phyloP scores from a whole-genome alignment of 2,329 filamentous ascomycete species.

The Cladosporium sp. region DNA sequence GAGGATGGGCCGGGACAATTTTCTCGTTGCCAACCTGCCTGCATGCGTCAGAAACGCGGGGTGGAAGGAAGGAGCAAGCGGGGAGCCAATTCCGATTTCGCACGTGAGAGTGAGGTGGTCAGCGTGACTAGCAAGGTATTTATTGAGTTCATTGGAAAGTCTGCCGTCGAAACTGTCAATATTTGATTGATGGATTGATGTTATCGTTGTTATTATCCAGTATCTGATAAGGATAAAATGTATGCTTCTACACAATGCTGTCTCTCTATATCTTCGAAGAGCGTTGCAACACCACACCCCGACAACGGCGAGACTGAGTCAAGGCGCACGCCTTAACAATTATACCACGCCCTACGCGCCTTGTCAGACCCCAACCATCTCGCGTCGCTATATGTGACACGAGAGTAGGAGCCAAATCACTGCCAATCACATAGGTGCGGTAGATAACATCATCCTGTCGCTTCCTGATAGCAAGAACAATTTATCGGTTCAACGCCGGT shows the following conservation, averaged over 20 bases:
- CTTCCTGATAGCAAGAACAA: neutral
- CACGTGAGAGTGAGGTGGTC: constrained; percentile 5
- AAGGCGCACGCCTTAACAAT: neutral
- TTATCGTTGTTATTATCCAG: neutral
- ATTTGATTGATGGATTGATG: neutral
- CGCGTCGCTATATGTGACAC: neutral
- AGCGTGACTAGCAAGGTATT: neutral
- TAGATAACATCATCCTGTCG: neutral
- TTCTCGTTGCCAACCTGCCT: constrained; percentile 6
- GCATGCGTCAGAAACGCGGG: constrained; percentile 17
- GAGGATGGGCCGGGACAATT: constrained; percentile 8
- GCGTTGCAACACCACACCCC: neutral
- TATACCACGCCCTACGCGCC: neutral
- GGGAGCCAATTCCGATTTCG: constrained; percentile 8
- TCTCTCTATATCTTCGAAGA: neutral
- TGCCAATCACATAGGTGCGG: neutral
- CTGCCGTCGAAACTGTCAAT: neutral
- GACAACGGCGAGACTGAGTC: neutral
- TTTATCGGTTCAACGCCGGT: neutral
- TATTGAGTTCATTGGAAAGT: neutral
- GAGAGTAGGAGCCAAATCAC: neutral
- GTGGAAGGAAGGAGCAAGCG: constrained; percentile 8
- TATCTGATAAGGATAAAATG: neutral
- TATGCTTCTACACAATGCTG: neutral
- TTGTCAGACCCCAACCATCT: neutral